phyloP scores from a whole-genome alignment of 139 green algal species.

The Yamagishiella unicocca region DNA sequence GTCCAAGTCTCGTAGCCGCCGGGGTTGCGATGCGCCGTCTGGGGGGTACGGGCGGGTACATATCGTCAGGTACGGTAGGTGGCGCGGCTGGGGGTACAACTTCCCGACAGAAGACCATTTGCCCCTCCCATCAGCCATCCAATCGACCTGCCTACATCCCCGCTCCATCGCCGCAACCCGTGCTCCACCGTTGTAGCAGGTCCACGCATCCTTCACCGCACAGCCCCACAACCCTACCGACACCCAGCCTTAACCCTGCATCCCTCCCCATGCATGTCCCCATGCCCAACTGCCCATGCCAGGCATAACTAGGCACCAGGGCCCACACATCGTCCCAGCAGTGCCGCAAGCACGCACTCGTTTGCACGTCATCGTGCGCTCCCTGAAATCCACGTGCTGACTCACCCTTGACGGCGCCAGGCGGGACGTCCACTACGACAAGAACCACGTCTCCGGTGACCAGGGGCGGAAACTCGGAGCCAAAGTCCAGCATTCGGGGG shows the following conservation, averaged over 20 bases:
- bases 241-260: background rate
- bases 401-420: background rate
- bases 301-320: background rate
- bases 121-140: too few relatives aligned
- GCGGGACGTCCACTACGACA: background rate
- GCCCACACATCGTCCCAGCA: too few relatives aligned
- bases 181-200: too few relatives aligned
- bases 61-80: too few relatives aligned
- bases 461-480: background rate
- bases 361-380: background rate
- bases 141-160: too few relatives aligned
- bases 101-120: too few relatives aligned
- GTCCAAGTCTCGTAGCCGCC: too few relatives aligned
- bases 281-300: background rate
- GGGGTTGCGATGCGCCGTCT: too few relatives aligned
- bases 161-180: too few relatives aligned
- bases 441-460: background rate
- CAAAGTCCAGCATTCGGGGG: background rate
- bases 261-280: background rate
- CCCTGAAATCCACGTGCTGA: background rate
- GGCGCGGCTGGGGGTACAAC: too few relatives aligned
- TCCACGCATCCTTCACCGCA: too few relatives aligned
- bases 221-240: background rate
- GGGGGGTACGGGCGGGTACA: too few relatives aligned
- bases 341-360: background rate